Percentiles rank a stretch among this genome's conserved stretches.
Conservation (phyloP, 2,329 filamentous ascomycete genomes). For the Apiospora kogelbergensis region DNA sequence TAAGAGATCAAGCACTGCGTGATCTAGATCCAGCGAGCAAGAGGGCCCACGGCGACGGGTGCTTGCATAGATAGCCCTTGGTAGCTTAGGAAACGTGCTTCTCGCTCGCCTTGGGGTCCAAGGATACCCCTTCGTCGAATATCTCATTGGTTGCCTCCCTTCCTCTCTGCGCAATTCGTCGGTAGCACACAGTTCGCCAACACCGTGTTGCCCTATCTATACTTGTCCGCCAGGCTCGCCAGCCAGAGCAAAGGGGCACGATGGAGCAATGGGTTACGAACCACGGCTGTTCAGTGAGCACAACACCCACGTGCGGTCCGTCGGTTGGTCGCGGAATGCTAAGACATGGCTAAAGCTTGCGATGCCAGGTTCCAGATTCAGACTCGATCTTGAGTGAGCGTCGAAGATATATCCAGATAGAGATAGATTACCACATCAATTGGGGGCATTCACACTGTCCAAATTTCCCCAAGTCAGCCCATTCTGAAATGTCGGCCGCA, state of each 20-base stretch:
- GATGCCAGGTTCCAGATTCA: background rate
- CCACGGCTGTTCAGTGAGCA: background rate
- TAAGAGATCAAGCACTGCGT: conserved; percentile 9
- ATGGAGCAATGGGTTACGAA: background rate
- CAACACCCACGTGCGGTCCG: conserved; percentile 5
- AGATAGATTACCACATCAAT: background rate
- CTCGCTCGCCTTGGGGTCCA: background rate
- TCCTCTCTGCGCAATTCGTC: background rate
- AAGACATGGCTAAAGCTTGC: background rate
- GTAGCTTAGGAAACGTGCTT: background rate
- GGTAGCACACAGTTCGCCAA: background rate
- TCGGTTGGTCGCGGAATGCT: background rate
- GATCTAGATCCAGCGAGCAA: conserved; percentile 3
- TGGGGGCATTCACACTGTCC: background rate
- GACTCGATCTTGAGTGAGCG: background rate
- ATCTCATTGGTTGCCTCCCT: background rate
- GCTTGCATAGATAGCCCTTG: background rate
- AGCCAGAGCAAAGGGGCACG: background rate
- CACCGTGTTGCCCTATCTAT: background rate
- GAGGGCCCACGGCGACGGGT: background rate
- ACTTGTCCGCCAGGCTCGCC: background rate
- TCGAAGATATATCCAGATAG: background rate
- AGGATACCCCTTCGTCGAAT: background rate
- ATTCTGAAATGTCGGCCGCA: background rate
- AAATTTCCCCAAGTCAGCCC: background rate